A percentile compares a stretch with the other conserved stretches of the same genome.
Conservation (phyloP, 495 filamentous ascomycete genomes). For the Lasiosphaeriaceae sp. region DNA sequence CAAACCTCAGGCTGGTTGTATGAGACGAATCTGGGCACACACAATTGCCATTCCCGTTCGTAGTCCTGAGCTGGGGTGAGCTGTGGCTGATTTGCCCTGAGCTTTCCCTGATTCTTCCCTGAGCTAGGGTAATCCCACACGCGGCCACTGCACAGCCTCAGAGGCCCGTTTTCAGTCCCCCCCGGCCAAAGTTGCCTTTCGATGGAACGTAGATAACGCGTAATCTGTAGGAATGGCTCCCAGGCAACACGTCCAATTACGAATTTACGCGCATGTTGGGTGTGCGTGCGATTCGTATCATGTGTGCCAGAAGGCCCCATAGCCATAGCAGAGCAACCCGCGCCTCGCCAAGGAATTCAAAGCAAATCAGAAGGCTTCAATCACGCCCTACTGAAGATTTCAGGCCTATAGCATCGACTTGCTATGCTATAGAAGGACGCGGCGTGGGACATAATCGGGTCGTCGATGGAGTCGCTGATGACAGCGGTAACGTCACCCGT, state of each 20-base stretch:
- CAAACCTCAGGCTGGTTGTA: not conserved
- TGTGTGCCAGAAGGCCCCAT: not conserved
- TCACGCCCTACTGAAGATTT: not conserved
- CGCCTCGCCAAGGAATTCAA: not conserved
- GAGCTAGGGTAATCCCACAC: not conserved
- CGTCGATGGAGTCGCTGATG: not conserved
- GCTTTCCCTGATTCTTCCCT: not conserved
- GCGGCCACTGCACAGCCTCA: not conserved
- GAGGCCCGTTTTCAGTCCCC: not conserved
- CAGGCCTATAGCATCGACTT: not conserved
- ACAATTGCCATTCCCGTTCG: not conserved
- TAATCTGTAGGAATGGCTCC: not conserved
- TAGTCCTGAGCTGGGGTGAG: not conserved
- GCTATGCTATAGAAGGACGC: not conserved
- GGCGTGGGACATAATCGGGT: not conserved
- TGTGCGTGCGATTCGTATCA: not conserved
- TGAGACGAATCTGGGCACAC: not conserved
- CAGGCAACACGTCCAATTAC: not conserved
- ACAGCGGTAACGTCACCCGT: not conserved
- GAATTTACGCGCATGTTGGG: not conserved
- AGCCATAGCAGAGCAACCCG: not conserved
- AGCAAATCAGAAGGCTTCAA: not conserved
- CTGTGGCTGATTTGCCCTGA: not conserved
- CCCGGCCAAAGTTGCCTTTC: not conserved
- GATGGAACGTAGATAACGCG: not conserved